A percentile compares a stretch with the other conserved stretches of the same genome.
Conservation (phyloP, 208 protist species). For the Trichomonas vaginalis region DNA sequence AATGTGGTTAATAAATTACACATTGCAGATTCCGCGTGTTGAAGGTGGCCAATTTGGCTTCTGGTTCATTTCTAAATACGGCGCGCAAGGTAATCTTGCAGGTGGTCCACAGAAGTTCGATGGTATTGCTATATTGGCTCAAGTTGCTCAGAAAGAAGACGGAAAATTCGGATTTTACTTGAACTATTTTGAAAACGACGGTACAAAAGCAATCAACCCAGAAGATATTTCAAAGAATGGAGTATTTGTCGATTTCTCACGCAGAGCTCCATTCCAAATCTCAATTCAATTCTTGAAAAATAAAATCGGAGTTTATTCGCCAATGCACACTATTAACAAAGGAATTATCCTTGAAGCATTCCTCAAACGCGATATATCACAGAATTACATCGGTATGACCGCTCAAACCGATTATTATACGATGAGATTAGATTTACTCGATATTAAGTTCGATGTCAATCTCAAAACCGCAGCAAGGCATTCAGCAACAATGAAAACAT, state of each 20-base stretch:
- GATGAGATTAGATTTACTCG: neutral
- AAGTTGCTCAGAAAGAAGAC: neutral
- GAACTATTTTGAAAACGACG: neutral
- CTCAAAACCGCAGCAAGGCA: neutral
- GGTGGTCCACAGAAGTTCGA: neutral
- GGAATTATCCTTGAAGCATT: neutral
- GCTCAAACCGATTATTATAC: neutral
- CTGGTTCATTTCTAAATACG: neutral
- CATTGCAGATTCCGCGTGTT: neutral
- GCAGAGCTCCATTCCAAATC: neutral
- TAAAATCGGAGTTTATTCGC: neutral
- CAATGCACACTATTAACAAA: neutral
- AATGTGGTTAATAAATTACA: neutral
- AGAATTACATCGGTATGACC: neutral
- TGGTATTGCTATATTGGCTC: neutral
- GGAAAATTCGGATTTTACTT: neutral
- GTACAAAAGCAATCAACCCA: neutral
- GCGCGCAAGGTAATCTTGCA: neutral
- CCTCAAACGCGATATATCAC: neutral
- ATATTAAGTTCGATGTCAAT: neutral
- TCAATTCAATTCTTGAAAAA: neutral
- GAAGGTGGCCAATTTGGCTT: neutral
- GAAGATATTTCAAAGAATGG: neutral
- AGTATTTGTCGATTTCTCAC: neutral
- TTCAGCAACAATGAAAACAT: neutral